phyloP scores from a whole-genome alignment of 2,329 filamentous ascomycete genomes.

The Madurella mycetomatis region DNA sequence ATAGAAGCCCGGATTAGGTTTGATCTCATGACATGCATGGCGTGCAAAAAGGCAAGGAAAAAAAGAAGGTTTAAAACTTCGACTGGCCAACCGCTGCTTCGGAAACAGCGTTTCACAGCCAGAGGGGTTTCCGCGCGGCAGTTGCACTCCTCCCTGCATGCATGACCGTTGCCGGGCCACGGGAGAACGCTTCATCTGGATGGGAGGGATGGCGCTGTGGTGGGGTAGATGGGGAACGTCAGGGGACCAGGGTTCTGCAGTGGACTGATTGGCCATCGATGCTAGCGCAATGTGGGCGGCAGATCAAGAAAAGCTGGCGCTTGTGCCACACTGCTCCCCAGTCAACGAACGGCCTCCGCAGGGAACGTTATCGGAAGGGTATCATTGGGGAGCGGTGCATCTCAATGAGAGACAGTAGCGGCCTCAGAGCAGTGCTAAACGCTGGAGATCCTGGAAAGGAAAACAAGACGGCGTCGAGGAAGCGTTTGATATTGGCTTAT shows the following conservation, averaged over 20 bases:
- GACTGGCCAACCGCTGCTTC: conserved; percentile 3
- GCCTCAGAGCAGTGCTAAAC: background rate
- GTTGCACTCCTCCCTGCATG: background rate
- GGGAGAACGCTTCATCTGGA: background rate
- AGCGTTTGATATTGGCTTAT: background rate
- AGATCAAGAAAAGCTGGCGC: conserved; percentile 7
- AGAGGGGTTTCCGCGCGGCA: conserved; percentile 4
- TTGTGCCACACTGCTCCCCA: conserved; percentile 13
- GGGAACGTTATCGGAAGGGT: too few species aligned
- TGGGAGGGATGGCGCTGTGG: conserved; percentile 1
- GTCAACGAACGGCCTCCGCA: conserved; percentile 6
- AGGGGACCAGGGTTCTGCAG: background rate
- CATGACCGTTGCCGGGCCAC: conserved; percentile 8
- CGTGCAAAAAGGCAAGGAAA: too few species aligned
- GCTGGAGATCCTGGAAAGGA: background rate
- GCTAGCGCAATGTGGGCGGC: background rate
- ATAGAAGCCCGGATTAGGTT: too few species aligned
- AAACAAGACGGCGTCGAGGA: background rate
- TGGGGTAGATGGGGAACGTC: background rate
- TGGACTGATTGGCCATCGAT: conserved; percentile 4
- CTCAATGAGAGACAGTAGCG: too few species aligned
- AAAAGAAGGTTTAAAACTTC: too few species aligned
- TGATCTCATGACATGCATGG: too few species aligned
- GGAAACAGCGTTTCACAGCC: conserved; percentile 13
- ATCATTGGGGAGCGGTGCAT: too few species aligned